phyloP scores from a whole-genome alignment of 257 asterid species.

The Solanum chiquidenum region DNA sequence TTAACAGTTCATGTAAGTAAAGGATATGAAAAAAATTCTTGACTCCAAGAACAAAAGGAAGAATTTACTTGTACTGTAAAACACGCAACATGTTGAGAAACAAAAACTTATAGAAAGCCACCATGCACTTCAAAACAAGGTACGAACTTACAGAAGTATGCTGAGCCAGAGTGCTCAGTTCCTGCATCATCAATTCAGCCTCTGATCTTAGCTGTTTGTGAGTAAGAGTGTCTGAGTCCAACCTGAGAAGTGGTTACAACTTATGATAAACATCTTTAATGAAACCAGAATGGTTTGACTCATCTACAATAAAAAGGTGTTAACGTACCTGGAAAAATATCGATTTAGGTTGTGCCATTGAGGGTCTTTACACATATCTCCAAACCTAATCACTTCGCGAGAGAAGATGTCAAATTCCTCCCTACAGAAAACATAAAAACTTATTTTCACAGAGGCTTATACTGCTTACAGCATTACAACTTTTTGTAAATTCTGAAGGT shows the following conservation, averaged over 20 bases:
- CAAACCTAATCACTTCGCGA: constrained; percentile 88
- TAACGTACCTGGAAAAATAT: constrained; percentile 64
- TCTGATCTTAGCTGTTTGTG: constrained; percentile 59
- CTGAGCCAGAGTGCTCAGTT: constrained; percentile 75
- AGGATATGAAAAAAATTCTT: background rate
- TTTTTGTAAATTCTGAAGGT: background rate
- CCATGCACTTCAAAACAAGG: background rate
- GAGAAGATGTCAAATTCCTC: constrained; percentile 88
- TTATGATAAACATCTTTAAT: background rate
- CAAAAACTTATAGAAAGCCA: background rate
- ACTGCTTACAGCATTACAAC: background rate
- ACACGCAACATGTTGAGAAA: background rate
- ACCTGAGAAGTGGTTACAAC: constrained; percentile 31
- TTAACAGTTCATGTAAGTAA: background rate
- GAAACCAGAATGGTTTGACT: background rate
- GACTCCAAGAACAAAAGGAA: background rate
- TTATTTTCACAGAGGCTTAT: background rate
- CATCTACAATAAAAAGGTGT: background rate
- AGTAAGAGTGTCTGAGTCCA: constrained; percentile 70
- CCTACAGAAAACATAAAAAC: constrained; percentile 31
- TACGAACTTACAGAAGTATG: constrained; percentile 75
- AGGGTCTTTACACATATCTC: constrained; percentile 92
- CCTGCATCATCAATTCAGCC: constrained; percentile 83
- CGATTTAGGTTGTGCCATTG: constrained; percentile 95
- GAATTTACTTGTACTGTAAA: background rate